Conservation (phyloP, 495 filamentous ascomycete species). For the Rusavskia elegans region DNA sequence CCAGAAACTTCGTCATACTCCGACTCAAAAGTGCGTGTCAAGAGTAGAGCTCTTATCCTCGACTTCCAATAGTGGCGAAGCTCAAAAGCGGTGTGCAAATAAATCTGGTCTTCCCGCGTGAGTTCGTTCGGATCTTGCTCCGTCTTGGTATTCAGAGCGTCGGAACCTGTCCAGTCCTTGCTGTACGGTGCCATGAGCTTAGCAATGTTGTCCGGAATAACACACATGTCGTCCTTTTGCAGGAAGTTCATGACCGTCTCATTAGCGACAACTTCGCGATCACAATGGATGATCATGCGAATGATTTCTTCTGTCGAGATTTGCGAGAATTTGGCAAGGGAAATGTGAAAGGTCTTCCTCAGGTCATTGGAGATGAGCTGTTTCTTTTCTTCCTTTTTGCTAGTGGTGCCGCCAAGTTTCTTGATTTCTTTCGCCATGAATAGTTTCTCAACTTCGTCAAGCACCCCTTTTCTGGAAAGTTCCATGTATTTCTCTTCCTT, state of each 20-base stretch:
- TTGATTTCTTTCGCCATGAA: slow-evolving; percentile 97
- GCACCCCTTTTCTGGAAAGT: slow-evolving; percentile 77
- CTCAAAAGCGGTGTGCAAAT: slow-evolving; percentile 82
- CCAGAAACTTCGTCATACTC: slow-evolving; percentile 84
- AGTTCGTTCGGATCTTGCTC: slow-evolving; percentile 83
- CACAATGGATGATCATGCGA: slow-evolving; percentile 90
- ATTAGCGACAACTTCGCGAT: slow-evolving; percentile 81
- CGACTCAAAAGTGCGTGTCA: slow-evolving; percentile 71
- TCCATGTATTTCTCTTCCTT: slow-evolving; percentile 93
- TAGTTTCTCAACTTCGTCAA: slow-evolving; percentile 92
- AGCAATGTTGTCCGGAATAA: slow-evolving; percentile 72
- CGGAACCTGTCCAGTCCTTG: slow-evolving; percentile 88
- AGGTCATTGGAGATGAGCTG: slow-evolving; percentile 88
- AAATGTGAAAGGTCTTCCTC: slow-evolving; percentile 83
- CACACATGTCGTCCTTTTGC: slow-evolving; percentile 79
- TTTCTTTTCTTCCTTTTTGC: slow-evolving; percentile 86
- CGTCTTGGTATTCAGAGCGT: slow-evolving; percentile 59
- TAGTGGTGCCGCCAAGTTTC: slow-evolving; percentile 47
- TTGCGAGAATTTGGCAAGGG: slow-evolving; percentile 76
- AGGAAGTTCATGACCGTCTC: slow-evolving; percentile 95
- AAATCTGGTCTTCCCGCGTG: slow-evolving; percentile 89
- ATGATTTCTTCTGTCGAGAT: slow-evolving; percentile 67
- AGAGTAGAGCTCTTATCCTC: slow-evolving; percentile 73
- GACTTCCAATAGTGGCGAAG: slow-evolving; percentile 98
- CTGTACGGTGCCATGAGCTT: slow-evolving; percentile 91